Base-by-base conservation (phyloP, 2,329 filamentous ascomycete genomes). In the Hypoxylon rubiginosum region DNA sequence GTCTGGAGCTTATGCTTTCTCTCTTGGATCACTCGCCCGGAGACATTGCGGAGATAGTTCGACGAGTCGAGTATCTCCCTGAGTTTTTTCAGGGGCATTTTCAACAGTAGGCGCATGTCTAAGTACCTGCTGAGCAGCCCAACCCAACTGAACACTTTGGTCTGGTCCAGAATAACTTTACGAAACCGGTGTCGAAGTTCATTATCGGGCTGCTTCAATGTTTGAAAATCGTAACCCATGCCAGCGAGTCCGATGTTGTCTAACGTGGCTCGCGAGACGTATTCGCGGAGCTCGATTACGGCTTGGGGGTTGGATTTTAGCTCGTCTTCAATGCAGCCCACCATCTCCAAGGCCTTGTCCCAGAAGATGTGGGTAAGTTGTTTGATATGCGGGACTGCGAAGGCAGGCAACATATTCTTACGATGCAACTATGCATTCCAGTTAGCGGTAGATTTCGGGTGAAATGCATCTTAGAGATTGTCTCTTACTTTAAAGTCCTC, bases 311-410 rank as follows among this genome's bases (percentile, higher is more conserved):
- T 66, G 17, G 62, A 30, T n/a, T 54, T 62, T 19, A 68, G 46
- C 10, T 48, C 45, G 4, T 24, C 45, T 48, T 48, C 45, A 10
- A 48, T 48, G 21, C 11, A 30, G 45, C 45, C 45, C 3, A 48
- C 45, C 45, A 48, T 48, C 45, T 72, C 70, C 26, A 64, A 51
- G 5, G 67, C 45, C 55, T 73, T 72, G 21, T 55, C 51, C 71
- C 72, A 73, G 56, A 72, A 74, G 34, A 70, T 60, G 45, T 64
- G 67, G 10, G 69, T 60, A 30, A 72, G 58, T 26, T 66, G 60
- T 11, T 68, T 67, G 41, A 72, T 66, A 48, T 73, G 66, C 9
- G 61, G 62, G 39, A 66, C 64, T 7, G 66, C 62, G 66, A 73
- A 72, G 9, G 66, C 64, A 4, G 71, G 72, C 53, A 71, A 30